Base-by-base conservation (phyloP, 1,139 yeast species). In the Yamadazyma pseudoaaseri region DNA sequence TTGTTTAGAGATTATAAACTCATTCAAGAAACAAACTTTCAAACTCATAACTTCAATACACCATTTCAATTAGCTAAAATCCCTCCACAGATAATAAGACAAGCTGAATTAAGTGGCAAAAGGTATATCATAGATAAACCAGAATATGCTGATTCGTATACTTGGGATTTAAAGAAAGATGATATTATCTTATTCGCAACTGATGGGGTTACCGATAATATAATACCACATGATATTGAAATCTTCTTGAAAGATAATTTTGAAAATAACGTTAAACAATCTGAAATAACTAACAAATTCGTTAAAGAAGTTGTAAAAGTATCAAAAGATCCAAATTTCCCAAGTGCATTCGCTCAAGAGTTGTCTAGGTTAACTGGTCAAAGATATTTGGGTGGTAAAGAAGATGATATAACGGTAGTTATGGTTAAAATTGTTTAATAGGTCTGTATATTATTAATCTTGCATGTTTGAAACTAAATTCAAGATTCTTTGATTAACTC, bases 151-250 rank as follows among this genome's bases (percentile, higher is more conserved):
- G 81, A 74, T 41, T 65, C 62, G 44, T 70, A 69, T 44, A 43
- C 45, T 10, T 70, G 75, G 75, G 56, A 80, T 39, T 60, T 86
- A 33, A 49, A 79, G 48, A 74, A 73, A 38, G 79, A 81, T 31
- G 97, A 92, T 56, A 64, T 92, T 10, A 76, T 92, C 3, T 61
- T 92, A 38, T 80, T 90, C 53, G 94, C 95, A 27, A 87, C 97
- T 1, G 98, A 92, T 61, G 98, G 98, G 17, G 84, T 92, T 32
- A 80, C 86, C 16, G 98, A 92, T 59, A 92, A 92, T 56, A 77
- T 90, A 29, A 73, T 78, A 26, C 71, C 83, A 1, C 76, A 76
- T 34, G 96, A 89, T 53, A 81, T 89, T 35, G 87, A 80, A 47
- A 52, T 72, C 10, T 81, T 69, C 44, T 58, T 81, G 39, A 62